Percentiles rank a stretch among this genome's conserved stretches.
Conservation (phyloP, 2,329 filamentous ascomycete genomes). For the Sporothrix phasma region DNA sequence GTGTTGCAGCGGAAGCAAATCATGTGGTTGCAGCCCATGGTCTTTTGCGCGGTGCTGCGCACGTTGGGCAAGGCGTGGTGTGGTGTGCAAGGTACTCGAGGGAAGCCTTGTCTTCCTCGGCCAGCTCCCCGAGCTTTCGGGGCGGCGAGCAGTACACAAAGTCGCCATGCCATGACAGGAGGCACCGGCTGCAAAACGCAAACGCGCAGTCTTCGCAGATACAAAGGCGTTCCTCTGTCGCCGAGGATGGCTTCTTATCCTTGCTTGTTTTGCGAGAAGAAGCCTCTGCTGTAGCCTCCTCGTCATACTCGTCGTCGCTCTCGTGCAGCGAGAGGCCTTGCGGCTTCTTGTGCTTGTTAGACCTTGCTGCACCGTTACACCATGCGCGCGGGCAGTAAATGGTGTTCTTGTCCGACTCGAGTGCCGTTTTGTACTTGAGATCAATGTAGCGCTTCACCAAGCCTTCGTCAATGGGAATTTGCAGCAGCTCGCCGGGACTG, state of each 20-base stretch:
- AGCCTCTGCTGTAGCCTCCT: conserved; percentile 17
- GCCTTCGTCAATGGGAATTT: conserved; percentile 61
- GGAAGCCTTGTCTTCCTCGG: conserved; percentile 67
- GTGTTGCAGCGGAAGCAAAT: conserved; percentile 79
- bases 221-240: conserved; percentile 53
- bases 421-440: conserved; percentile 82
- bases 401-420: conserved; percentile 85
- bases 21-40: conserved; percentile 95
- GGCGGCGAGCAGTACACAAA: conserved; percentile 59
- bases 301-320: conserved; percentile 36
- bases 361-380: conserved; percentile 82
- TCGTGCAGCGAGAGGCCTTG: conserved; percentile 54
- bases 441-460: conserved; percentile 77
- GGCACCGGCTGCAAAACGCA: conserved; percentile 68
- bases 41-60: conserved; percentile 76
- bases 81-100: conserved; percentile 73
- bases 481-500: conserved; percentile 72
- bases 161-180: conserved; percentile 85
- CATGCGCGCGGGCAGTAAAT: conserved; percentile 86
- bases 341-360: conserved; percentile 62
- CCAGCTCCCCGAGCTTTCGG: conserved; percentile 40
- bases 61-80: conserved; percentile 84
- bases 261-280: background rate
- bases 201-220: conserved; percentile 85
- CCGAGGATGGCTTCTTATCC: conserved; percentile 21